Evolutionary conservation across 2,329 filamentous ascomycete genomes (phyloP).

Genomic region (Lizonia empirigonia): DNA sequence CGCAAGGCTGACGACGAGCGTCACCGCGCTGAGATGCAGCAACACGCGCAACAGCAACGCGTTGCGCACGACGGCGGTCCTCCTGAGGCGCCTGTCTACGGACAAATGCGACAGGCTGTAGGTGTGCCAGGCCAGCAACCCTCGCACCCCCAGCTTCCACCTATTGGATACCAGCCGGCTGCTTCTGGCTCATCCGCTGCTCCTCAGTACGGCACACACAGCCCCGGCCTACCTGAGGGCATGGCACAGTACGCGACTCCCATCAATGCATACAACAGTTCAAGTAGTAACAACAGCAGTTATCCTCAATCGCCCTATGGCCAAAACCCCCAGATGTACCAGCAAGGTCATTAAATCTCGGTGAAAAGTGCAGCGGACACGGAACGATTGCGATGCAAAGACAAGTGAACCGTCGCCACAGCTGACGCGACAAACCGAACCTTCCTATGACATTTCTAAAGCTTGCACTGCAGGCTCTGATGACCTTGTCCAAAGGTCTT

Average conservation of each 20-base stretch:
- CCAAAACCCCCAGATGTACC: constrained; percentile 56
- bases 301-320: constrained; percentile 60
- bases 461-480: background rate
- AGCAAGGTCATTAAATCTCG: constrained; percentile 47
- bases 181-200: constrained; percentile 50
- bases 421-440: background rate
- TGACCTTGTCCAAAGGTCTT: background rate
- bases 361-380: constrained; percentile 31
- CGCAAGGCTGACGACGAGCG: constrained; percentile 91
- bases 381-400: constrained; percentile 27
- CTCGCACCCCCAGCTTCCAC: constrained; percentile 56
- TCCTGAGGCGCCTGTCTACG: constrained; percentile 54
- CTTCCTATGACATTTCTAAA: background rate
- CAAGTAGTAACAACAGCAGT: constrained; percentile 52
- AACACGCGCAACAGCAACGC: constrained; percentile 43
- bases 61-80: constrained; percentile 58
- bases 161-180: constrained; percentile 58
- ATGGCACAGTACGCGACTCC: constrained; percentile 56
- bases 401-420: constrained; percentile 22
- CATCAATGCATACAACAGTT: constrained; percentile 52
- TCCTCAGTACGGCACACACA: constrained; percentile 54
- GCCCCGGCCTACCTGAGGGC: constrained; percentile 55
- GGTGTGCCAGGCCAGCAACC: constrained; percentile 52
- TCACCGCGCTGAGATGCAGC: constrained; percentile 68
- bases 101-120: constrained; percentile 54